A percentile compares a stretch with the other conserved stretches of the same genome.
phyloP scores from a whole-genome alignment of 1,139 yeast genomes.

The Hansenula anomala region DNA sequence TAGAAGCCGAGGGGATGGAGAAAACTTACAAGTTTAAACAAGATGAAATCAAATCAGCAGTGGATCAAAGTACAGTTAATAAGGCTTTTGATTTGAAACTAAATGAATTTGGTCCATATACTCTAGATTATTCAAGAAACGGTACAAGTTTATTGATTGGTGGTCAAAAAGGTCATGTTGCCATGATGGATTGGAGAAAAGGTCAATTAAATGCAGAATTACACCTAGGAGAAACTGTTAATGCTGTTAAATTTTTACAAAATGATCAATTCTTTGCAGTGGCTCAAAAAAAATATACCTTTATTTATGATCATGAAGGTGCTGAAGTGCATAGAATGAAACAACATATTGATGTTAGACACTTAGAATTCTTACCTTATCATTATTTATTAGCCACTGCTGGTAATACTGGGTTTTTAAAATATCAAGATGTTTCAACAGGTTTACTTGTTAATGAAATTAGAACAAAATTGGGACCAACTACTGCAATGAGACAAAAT shows the following conservation, averaged over 20 bases:
- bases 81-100: conserved; percentile 74
- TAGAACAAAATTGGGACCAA: conserved; percentile 87
- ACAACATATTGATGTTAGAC: conserved; percentile 82
- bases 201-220: conserved; percentile 81
- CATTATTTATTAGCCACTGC: conserved; percentile 86
- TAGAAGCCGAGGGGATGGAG: conserved; percentile 95
- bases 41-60: conserved; percentile 70
- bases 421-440: conserved; percentile 94
- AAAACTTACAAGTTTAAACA: conserved; percentile 83
- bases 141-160: conserved; percentile 84
- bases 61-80: conserved; percentile 69
- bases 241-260: conserved; percentile 86
- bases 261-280: conserved; percentile 93
- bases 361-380: conserved; percentile 85
- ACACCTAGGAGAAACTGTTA: conserved; percentile 81
- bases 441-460: conserved; percentile 82
- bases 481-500: conserved; percentile 82
- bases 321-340: conserved; percentile 87
- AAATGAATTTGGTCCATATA: conserved; percentile 83
- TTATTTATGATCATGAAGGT: conserved; percentile 87
- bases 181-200: conserved; percentile 92
- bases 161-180: conserved; percentile 92
- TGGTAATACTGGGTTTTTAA: conserved; percentile 82
- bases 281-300: conserved; percentile 94
- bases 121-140: conserved; percentile 74